A percentile compares a stretch with the other conserved stretches of the same genome.
These are phyloP conservation scores for Ustilago tritici DNA, from an alignment of 1,284 basidiomycete genomes.

Conservation along the genomic window DNA sequence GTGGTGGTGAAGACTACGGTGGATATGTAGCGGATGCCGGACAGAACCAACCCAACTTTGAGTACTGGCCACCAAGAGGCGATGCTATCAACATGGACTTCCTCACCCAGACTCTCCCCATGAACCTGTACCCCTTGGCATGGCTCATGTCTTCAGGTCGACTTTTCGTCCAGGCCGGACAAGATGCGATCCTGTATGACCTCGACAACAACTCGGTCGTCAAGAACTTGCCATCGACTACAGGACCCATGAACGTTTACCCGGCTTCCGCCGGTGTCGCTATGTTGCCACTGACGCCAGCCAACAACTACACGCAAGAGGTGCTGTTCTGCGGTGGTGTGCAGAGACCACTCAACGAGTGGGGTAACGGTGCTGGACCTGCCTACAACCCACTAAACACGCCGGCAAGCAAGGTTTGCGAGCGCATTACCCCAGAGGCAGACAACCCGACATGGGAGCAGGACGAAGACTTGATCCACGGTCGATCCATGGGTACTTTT, in stretches of 20 bases:
- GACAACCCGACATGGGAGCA: slow-evolving; percentile 40
- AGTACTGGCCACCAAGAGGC: slow-evolving; percentile 45
- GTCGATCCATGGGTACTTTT: slow-evolving; percentile 61
- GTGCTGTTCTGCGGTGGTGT: slow-evolving; percentile 89
- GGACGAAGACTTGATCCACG: slow-evolving; percentile 57
- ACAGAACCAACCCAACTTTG: slow-evolving; percentile 50
- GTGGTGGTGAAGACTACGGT: slow-evolving; percentile 42
- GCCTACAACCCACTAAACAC: slow-evolving; percentile 42
- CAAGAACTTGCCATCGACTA: slow-evolving; percentile 34
- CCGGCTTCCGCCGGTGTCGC: slow-evolving; percentile 89
- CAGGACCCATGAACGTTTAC: slow-evolving; percentile 74
- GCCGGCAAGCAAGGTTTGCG: slow-evolving; percentile 53
- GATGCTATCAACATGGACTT: slow-evolving; percentile 45
- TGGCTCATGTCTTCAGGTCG: slow-evolving; percentile 58
- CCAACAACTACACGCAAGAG: slow-evolving; percentile 86
- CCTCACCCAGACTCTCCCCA: slow-evolving; percentile 37
- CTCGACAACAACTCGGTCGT: slow-evolving; percentile 33
- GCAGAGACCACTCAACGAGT: slow-evolving; percentile 71
- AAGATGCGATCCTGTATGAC: slow-evolving; percentile 43
- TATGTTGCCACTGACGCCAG: slow-evolving; percentile 89
- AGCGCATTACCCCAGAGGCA: slow-evolving; percentile 56
- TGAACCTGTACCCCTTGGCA: slow-evolving; percentile 62
- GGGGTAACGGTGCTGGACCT: slow-evolving; percentile 60
- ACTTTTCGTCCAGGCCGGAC: slow-evolving; percentile 60
- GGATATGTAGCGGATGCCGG: slow-evolving; percentile 37